phyloP scores from a whole-genome alignment of 805 yeast species.

The Monosporozyma servazzii region DNA sequence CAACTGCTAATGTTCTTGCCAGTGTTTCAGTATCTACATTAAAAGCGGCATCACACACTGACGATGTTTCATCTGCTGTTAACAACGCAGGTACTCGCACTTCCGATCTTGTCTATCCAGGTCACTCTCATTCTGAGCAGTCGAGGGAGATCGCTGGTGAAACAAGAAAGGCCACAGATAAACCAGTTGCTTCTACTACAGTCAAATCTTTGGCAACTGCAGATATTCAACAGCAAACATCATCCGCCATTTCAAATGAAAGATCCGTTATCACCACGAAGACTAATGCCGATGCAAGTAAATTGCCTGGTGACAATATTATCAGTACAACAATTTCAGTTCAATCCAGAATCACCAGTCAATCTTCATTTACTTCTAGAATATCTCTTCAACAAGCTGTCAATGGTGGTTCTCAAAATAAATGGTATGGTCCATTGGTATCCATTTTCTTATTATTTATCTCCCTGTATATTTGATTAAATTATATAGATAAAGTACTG shows the following conservation, averaged over 20 bases:
- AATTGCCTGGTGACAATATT: neutral
- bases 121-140: neutral
- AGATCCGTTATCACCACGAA: conserved; percentile 84
- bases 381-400: neutral
- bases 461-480: neutral
- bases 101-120: too few species aligned
- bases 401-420: neutral
- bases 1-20: too few species aligned
- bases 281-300: conserved; percentile 11
- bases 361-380: neutral
- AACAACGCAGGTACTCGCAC: too few species aligned
- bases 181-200: neutral
- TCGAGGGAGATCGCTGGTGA: neutral
- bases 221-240: neutral
- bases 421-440: neutral
- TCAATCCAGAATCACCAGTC: neutral
- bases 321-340: neutral
- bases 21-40: too few species aligned
- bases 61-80: too few species aligned
- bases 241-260: conserved; percentile 33
- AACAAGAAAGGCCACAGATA: neutral
- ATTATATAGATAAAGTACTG: neutral
- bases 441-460: neutral
- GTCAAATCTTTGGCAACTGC: neutral
- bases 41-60: too few species aligned